A percentile compares a stretch with the other conserved stretches of the same genome.
These are phyloP conservation scores for Paulownia fortunei DNA, from an alignment of 257 asterid species.

Conservation along the genomic window DNA sequence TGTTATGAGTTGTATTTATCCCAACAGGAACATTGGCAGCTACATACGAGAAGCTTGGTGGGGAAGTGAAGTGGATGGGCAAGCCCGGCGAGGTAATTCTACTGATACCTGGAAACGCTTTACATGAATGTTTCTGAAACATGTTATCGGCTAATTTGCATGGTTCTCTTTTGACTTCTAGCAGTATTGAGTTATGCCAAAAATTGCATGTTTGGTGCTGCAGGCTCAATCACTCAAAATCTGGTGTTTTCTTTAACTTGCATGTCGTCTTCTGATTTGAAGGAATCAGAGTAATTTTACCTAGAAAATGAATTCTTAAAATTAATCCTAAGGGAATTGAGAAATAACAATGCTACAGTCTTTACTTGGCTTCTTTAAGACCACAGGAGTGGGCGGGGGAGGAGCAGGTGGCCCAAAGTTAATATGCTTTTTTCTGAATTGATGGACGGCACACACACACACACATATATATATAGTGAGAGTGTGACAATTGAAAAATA, in stretches of 20 bases:
- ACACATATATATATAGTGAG: neutral
- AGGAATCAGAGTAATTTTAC: neutral
- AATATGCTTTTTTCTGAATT: neutral
- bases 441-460: neutral
- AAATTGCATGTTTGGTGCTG: neutral
- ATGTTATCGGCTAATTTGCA: neutral
- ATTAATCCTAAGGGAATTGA: neutral
- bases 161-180: neutral
- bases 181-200: neutral
- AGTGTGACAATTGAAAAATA: neutral
- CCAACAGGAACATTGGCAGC: conserved; percentile 80
- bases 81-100: conserved; percentile 87
- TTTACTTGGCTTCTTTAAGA: neutral
- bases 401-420: neutral
- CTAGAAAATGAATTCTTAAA: neutral
- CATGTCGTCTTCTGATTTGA: neutral
- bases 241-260: neutral
- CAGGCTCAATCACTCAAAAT: conserved; percentile 3
- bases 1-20: conserved; percentile 21
- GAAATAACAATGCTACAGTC: neutral
- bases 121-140: neutral
- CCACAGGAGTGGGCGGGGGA: neutral
- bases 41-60: conserved; percentile 89
- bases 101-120: neutral
- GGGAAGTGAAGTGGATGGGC: conserved; percentile 99